Evolutionary conservation across 441 rosid genomes (phyloP), one percentile per base, ranked within the genome.

Genomic region (Adansonia rubrostipa): DNA sequence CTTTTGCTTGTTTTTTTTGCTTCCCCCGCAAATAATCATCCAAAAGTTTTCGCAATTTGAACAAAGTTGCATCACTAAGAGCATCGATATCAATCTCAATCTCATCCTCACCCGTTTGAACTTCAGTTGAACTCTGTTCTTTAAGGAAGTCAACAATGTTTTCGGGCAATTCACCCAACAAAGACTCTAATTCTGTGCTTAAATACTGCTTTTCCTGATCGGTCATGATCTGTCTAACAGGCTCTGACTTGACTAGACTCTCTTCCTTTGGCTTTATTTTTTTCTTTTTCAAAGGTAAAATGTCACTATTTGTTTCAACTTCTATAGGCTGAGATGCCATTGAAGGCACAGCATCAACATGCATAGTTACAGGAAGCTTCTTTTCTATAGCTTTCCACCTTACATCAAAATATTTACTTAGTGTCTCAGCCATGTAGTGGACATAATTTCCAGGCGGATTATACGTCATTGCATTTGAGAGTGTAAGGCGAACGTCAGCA

Each of bases 11-110:
- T 19, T 79, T 86, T 79, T 81, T 85, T 81, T 72, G 87, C 79
- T 87, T 91, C 85, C 86, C 89, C 71, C 82, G 77, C 65, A 92
- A 76, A 88, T 85, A 87, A 75, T 87, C 89, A 82, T 94, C 97
- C 73, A 96, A 72, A 82, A 92, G 91, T 82, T 87, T 87, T 80
- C 91, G 86, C 71, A 96, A 81, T 76, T 69, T 82, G 76, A 94
- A 92, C 91, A 93, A 81, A 17, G 86, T 85, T 76, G 89, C 97
- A 82, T 89, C 87, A 61, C 91, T 82, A 10, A 96, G 91, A 57
- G 92, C 85, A 79, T 89, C 91, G 72, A 96, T 87, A 83, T 96
- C 99, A 81, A 96, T 89, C 89, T 94, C 99, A 83, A 96, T 88
- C 86, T 93, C 99, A 73, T 84, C 93, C 70, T 94, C 98, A 9